Percentiles rank a stretch among this genome's conserved stretches.
phyloP scores from a whole-genome alignment of 176 grass and related monocot species.

The Carex littledalei region DNA sequence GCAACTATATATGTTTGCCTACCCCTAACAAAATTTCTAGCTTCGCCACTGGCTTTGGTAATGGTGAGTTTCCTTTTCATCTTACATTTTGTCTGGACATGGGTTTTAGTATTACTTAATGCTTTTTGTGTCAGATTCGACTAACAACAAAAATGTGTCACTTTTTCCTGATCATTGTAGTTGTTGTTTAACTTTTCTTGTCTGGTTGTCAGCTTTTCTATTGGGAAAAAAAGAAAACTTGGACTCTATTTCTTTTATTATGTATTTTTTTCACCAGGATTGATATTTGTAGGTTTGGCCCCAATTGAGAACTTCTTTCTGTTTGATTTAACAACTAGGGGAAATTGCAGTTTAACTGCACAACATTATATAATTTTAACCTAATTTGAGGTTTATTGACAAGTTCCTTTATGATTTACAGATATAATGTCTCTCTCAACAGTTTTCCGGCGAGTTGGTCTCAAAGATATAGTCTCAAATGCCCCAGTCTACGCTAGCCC shows the following conservation, averaged over 20 bases:
- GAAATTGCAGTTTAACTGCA: not conserved
- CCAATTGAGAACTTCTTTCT: not conserved
- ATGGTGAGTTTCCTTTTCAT: not conserved
- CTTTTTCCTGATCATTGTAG: not conserved
- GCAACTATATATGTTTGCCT: no score
- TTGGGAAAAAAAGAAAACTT: not conserved
- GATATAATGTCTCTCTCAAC: conserved; percentile 42
- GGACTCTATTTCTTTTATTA: not conserved
- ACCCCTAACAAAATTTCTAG: no score
- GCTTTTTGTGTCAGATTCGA: not conserved
- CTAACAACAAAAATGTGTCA: not conserved
- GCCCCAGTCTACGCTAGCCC: conserved; percentile 38
- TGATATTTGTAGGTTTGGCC: not conserved
- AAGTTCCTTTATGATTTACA: conserved; percentile 3
- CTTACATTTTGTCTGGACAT: not conserved
- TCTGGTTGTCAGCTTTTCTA: not conserved
- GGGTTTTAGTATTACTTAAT: not conserved
- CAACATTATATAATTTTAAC: not conserved
- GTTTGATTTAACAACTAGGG: not conserved
- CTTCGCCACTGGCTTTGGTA: not conserved
- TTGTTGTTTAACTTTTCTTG: not conserved
- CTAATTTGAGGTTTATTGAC: not conserved
- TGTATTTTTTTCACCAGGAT: not conserved
- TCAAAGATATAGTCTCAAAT: conserved; percentile 67
- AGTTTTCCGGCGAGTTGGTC: conserved; percentile 56